Evolutionary conservation across 768 basidiomycete genomes (phyloP).

Genomic region (Boletellus ananas): DNA sequence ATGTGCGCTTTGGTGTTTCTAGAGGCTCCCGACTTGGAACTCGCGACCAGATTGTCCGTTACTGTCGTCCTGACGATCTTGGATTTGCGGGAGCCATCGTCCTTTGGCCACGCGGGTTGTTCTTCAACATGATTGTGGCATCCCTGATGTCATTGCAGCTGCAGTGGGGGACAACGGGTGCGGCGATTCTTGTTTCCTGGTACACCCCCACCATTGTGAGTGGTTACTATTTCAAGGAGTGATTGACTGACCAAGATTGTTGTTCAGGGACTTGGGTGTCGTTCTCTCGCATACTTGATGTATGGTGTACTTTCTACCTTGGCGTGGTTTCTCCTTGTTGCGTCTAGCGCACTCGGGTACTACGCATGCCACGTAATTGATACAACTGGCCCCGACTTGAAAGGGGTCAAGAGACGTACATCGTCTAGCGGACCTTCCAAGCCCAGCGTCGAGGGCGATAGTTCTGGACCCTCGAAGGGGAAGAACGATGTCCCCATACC

Average conservation of each 20-base stretch:
- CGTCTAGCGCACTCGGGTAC: slow-evolving; percentile 27
- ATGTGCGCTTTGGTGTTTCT: slow-evolving; percentile 1
- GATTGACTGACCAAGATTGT: neutral
- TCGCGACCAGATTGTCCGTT: slow-evolving; percentile 13
- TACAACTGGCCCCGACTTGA: neutral
- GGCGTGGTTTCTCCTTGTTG: slow-evolving; percentile 30
- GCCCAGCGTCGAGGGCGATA: neutral
- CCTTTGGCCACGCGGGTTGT: slow-evolving; percentile 22
- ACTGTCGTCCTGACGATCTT: slow-evolving; percentile 16
- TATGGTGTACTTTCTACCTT: slow-evolving; percentile 29
- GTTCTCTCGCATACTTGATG: slow-evolving; percentile 30
- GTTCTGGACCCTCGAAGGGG: neutral
- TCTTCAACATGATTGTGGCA: slow-evolving; percentile 29
- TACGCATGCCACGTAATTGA: slow-evolving; percentile 9
- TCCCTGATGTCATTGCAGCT: slow-evolving; percentile 27
- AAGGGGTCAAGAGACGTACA: neutral
- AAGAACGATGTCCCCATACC: neutral
- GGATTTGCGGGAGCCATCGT: neutral
- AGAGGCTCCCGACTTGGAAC: slow-evolving; percentile 17
- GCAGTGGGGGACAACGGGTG: slow-evolving; percentile 33
- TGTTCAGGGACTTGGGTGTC: slow-evolving; percentile 32
- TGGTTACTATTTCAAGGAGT: neutral
- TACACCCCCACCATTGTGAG: slow-evolving; percentile 31
- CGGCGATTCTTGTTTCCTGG: slow-evolving; percentile 27
- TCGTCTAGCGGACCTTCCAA: neutral